Evolutionary conservation across 2,329 filamentous ascomycete species (phyloP), one percentile per base, ranked within the genome.

Genomic region (Cercospora sp.): DNA sequence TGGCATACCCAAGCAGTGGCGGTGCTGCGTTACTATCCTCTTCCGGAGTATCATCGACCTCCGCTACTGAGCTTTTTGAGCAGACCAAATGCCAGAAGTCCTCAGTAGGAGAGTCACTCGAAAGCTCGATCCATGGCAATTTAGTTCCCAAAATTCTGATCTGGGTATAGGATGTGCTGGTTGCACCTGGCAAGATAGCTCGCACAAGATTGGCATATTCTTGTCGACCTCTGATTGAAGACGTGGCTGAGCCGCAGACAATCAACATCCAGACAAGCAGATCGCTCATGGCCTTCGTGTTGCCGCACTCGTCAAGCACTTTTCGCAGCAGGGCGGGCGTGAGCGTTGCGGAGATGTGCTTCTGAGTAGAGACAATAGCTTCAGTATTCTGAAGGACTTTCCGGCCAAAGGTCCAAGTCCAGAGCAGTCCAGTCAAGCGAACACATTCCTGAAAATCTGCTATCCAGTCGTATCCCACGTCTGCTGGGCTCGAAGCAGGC

Each of bases 401-500:
- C 1, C 69, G 60, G 33, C 65, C 69, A 16, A 71, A 71, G 5
- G 63, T 62, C 69, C 69, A 71, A 2, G 69, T 68, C 61, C 67
- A 71, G 7, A 71, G 66, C 12, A 71, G 16, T 1, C 55, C 64
- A 3, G 63, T 63, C 9, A 65, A 39, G 13, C 69, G 65, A 3
- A 69, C 63, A 31, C 67, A 68, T 26, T 71, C 68, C 31, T 64
- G 63, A 12, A 71, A 67, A 12, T 66, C 67, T 3, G 59, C 31
- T 8, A 58, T 55, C 69, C 69, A 71, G 31, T 67, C 61, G 31
- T 55, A 57, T 10, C 33, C 23, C n/a, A 61, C 53, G 9, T 63
- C 39, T 4, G 42, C 63, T 10, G 58, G 60, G 12, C 63, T 66
- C 20, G 59, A 67, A 12, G 53, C 62, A 33, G 63, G 69, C 61